Evolutionary conservation across 1,139 yeast genomes (phyloP), one percentile per base, ranked within the genome.

Genomic region (Sugiyamaella castrensis): DNA sequence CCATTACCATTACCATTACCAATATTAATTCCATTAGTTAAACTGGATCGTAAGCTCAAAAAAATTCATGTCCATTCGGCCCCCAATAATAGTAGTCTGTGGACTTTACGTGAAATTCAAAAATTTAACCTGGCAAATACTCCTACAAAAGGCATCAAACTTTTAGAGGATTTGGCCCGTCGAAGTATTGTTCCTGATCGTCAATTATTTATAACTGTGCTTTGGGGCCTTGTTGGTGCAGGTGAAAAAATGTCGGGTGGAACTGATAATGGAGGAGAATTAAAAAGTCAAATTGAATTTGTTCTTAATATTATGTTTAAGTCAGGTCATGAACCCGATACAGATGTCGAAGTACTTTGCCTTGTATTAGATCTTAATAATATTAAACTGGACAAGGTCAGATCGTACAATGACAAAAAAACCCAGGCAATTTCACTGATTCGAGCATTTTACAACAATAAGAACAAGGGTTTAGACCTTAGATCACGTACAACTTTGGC

Each of bases 151-250:
- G 57, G 55, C 6, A 36, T 55, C 11, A 39, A 40, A 8, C 37
- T 47, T 10, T 37, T 59, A 26, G 58, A 56, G 32, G 56, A 52
- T 24, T 29, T 55, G 19, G 39, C 47, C 8, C 45, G 58, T 10
- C 47, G 57, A 28, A 56, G 62, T 2, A 43, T 56, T 9, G 41
- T 48, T 9, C 61, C 62, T 8, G 43, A 53, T 8, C 46, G 45
- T 29, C 44, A 41, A 9, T 42, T 53, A 30, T 57, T 57, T 35
- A 46, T 50, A 40, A 30, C 52, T 10, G 48, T 56, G 8, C 29
- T 56, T 16, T 47, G 56, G 28, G 58, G 56, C 4, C 49, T 54
- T 16, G 42, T 43, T 8, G 45, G 38, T 15, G 39, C 36, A 11
- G 44, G 40, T 13, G 42, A 39, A 10, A 33, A 38, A 36, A 30